Conservation (phyloP, 176 grass and related monocot genomes). For the Coix lacrymajobi region DNA sequence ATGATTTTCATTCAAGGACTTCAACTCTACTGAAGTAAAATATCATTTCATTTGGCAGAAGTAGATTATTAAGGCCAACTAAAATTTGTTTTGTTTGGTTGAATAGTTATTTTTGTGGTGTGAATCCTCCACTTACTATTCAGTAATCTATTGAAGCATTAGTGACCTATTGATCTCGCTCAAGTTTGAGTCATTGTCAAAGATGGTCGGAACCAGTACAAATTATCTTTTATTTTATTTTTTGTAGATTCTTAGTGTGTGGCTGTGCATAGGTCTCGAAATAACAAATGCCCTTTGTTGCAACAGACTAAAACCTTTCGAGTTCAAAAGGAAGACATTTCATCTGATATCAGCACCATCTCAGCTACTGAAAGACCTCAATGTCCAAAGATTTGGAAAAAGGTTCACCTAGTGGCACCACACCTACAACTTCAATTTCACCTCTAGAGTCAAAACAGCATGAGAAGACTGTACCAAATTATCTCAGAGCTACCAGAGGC, state of each 20-base stretch:
- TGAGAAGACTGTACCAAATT: slow-evolving; percentile 50
- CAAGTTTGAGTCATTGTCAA: background rate
- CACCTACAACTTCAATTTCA: slow-evolving; percentile 27
- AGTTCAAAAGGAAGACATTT: slow-evolving; percentile 8
- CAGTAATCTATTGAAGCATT: background rate
- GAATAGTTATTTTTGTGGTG: background rate
- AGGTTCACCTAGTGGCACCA: slow-evolving; percentile 37
- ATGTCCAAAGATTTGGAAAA: slow-evolving; percentile 48
- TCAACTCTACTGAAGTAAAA: background rate
- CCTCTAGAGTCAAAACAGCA: slow-evolving; percentile 34
- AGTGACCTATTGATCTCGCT: background rate
- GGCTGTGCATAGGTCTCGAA: background rate
- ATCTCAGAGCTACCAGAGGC: slow-evolving; percentile 63
- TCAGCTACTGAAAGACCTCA: background rate
- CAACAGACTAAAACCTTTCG: slow-evolving; percentile 12
- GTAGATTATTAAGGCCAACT: background rate
- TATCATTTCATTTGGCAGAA: background rate
- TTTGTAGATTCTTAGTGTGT: slow-evolving; percentile 6
- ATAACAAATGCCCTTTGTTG: slow-evolving; percentile 4
- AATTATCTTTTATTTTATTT: background rate
- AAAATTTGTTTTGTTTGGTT: background rate
- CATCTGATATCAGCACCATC: background rate
- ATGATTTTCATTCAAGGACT: background rate
- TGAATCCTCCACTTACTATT: background rate
- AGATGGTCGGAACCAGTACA: background rate